Evolutionary conservation across 345 rosid genomes (phyloP).

Genomic region (Gossypium anomalum): DNA sequence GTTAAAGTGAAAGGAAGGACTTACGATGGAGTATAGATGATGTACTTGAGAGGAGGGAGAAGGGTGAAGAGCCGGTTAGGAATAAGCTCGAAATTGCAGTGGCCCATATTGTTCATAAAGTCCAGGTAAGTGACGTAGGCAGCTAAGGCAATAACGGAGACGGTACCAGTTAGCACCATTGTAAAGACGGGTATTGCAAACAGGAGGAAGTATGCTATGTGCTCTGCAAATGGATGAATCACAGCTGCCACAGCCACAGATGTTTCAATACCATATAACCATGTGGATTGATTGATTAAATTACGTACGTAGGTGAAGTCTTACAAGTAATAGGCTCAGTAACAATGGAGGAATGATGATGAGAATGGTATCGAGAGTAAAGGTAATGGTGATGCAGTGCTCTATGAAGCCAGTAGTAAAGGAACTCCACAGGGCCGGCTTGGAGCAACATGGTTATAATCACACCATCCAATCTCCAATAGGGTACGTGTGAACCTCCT

Average conservation of each 20-base stretch:
- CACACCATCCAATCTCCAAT: conserved; percentile 61
- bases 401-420: conserved; percentile 75
- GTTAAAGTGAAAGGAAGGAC: background rate
- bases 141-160: background rate
- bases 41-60: background rate
- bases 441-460: conserved; percentile 43
- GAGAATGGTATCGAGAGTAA: conserved; percentile 87
- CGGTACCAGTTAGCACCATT: background rate
- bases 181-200: background rate
- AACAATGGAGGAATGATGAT: conserved; percentile 77
- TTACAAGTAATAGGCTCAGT: conserved; percentile 79
- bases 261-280: background rate
- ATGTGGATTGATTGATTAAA: no score
- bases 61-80: background rate
- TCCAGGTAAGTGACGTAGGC: background rate
- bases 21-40: background rate
- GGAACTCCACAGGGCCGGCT: conserved; percentile 70
- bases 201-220: conserved; percentile 16
- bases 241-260: conserved; percentile 44
- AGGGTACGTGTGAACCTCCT: conserved; percentile 35
- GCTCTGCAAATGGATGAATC: conserved; percentile 82
- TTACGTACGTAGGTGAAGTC: background rate
- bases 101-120: conserved; percentile 1
- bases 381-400: conserved; percentile 79
- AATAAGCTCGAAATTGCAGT: background rate